Evolutionary conservation across 1,139 yeast genomes (phyloP).

Genomic region (Taiozyma sp.): DNA sequence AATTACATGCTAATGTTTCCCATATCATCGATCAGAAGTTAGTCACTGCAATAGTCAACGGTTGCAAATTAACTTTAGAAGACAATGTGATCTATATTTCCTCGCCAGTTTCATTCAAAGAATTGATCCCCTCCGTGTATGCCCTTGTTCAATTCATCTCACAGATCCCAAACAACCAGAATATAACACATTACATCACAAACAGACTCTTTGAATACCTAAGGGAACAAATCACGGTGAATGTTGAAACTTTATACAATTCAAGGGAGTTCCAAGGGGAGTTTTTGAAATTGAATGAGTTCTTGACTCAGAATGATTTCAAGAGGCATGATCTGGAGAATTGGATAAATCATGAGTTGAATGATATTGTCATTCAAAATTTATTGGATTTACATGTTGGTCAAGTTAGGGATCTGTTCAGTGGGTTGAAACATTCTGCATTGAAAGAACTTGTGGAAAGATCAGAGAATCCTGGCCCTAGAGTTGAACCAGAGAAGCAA

Average conservation of each 20-base stretch:
- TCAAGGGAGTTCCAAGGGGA: constrained; percentile 5
- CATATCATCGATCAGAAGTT: constrained; percentile 13
- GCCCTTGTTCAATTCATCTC: constrained; percentile 16
- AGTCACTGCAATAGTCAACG: constrained; percentile 8
- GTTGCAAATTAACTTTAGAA: not conserved
- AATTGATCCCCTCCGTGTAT: constrained; percentile 11
- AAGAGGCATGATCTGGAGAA: constrained; percentile 15
- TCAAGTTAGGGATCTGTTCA: constrained; percentile 6
- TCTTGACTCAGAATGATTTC: constrained; percentile 11
- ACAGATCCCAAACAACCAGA: constrained; percentile 10
- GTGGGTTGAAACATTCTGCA: not conserved
- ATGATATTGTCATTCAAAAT: constrained; percentile 15
- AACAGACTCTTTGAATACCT: constrained; percentile 18
- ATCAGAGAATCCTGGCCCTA: not conserved
- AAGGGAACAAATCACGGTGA: constrained; percentile 11
- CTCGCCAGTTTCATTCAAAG: not conserved
- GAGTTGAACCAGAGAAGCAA: not conserved
- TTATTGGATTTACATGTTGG: constrained; percentile 17
- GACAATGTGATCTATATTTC: constrained; percentile 4
- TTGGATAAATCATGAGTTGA: constrained; percentile 19
- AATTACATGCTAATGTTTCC: constrained; percentile 10
- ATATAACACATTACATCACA: constrained; percentile 17
- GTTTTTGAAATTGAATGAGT: constrained; percentile 13
- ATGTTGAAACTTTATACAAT: constrained; percentile 12
- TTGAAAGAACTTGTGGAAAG: constrained; percentile 1